Conservation (phyloP, 345 rosid species). For the Physaria fendleri region DNA sequence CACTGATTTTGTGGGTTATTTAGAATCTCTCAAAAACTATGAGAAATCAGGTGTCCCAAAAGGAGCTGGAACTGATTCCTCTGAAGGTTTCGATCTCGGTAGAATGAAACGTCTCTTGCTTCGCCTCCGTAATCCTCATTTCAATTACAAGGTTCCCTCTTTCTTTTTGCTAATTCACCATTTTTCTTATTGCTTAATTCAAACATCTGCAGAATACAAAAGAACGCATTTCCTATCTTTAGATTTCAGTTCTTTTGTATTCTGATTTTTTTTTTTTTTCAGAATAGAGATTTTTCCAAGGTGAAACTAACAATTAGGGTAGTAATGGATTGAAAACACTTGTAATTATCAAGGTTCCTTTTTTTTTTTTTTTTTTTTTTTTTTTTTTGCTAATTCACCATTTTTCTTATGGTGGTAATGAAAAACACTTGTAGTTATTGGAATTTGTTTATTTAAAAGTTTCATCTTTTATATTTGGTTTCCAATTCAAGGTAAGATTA, state of each 20-base stretch:
- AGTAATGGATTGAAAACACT: neutral
- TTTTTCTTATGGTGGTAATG: neutral
- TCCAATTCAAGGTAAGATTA: neutral
- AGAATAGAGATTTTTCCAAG: too few species aligned
- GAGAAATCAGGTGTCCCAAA: slow-evolving; percentile 81
- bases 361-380: too few species aligned
- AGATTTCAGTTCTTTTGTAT: neutral
- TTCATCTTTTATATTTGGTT: neutral
- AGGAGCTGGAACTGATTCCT: slow-evolving; percentile 84
- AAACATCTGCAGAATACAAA: too few species aligned
- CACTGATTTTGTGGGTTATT: too few species aligned
- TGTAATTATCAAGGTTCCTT: too few species aligned
- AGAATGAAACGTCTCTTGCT: slow-evolving; percentile 73
- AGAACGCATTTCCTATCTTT: too few species aligned
- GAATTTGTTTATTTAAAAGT: neutral
- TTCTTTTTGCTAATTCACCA: neutral
- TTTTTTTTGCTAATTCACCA: too few species aligned
- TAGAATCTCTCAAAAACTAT: slow-evolving; percentile 78
- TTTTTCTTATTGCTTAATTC: neutral
- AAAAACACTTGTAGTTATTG: neutral
- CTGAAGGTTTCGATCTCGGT: slow-evolving; percentile 75
- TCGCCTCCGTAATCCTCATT: slow-evolving; percentile 71
- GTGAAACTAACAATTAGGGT: neutral
- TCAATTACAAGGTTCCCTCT: slow-evolving; percentile 56
- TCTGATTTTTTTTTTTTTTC: neutral